Base-by-base conservation (phyloP, 139 green algal species). In the Asterochloris erici region DNA sequence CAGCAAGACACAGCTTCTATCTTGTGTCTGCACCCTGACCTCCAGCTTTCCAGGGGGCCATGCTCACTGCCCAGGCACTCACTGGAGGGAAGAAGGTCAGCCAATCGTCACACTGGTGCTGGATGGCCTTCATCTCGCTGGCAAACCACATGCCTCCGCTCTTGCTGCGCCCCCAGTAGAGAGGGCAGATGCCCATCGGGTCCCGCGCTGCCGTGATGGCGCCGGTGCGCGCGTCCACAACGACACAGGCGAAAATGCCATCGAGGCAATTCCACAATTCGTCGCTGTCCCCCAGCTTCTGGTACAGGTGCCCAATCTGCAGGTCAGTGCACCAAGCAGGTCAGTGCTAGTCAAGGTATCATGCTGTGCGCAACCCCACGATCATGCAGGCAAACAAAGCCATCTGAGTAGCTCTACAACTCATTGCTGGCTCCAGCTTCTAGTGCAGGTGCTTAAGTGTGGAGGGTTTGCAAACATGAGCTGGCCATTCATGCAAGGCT, bases 101-200 rank as follows among this genome's bases (percentile, higher is more conserved):
- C 76, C 95, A 88, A 17, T 75, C 79, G 24, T 83, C 85, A 84
- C 86, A 91, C n/a, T 84, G 73, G 47, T 84, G 86, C 90, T 97
- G 93, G 74, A 98, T 86, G 38, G 93, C 94, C 92, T 99, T 99
- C 94, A 99, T 98, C 85, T 99, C 97, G 61, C 85, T 94, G 26
- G 95, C 88, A 70, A 98, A 94, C 97, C 97, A 99, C 0, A 96
- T 86, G 63, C 85, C 90, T 66, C 97, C 97, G 75, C 97, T 91
- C 10, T 83, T 77, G 73, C 87, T 91, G 79, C 86, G 89, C 68
- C 97, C 97, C 83, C 95, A 98, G 91, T 99, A 99, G 82, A 99
- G 82, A 60, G 94, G 92, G 80, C 92, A 97, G 77, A 98, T 96
- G 79, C 97, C 97, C 60, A 99, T 96, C 38, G 95, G 92, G 87